A percentile compares a stretch with the other conserved stretches of the same genome.
These are phyloP conservation scores for Chaetomidium leptoderma DNA, from an alignment of 495 filamentous ascomycete species.

Conservation along the genomic window DNA sequence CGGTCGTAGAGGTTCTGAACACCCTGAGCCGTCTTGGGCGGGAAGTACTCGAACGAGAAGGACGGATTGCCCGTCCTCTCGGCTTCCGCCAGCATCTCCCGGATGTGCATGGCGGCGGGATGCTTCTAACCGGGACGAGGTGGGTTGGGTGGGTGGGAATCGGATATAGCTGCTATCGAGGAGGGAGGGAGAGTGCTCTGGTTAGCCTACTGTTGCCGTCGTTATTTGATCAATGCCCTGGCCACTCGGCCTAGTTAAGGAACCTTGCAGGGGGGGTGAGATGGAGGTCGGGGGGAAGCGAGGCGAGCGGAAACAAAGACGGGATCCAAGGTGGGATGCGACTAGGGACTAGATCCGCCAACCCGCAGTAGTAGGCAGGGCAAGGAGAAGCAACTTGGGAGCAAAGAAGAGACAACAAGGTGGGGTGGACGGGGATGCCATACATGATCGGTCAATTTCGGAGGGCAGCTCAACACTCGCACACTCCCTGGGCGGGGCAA, in stretches of 20 bases:
- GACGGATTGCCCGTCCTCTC: slow-evolving; percentile 68
- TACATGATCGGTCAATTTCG: slow-evolving; percentile 13
- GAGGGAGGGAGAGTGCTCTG: background rate
- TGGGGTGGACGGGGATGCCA: background rate
- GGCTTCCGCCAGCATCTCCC: slow-evolving; percentile 83
- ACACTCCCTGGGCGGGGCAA: slow-evolving; percentile 5
- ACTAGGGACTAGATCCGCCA: background rate
- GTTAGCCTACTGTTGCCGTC: slow-evolving; percentile 7
- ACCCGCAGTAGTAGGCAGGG: background rate
- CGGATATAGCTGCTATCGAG: background rate
- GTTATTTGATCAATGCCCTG: background rate
- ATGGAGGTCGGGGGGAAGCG: no score
- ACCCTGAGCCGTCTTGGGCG: slow-evolving; percentile 98
- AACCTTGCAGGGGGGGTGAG: no score
- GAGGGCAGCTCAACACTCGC: background rate
- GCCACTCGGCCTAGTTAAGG: background rate
- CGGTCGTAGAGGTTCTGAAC: slow-evolving; percentile 99
- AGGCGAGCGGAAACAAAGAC: slow-evolving; percentile 12
- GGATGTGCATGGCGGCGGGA: slow-evolving; percentile 67
- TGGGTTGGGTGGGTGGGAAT: background rate
- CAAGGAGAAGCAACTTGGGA: background rate
- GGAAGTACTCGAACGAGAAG: slow-evolving; percentile 99
- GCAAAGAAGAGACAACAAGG: background rate
- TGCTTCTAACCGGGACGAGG: slow-evolving; percentile 5
- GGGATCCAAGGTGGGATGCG: background rate